Evolutionary conservation across 2,329 filamentous ascomycete species (phyloP).

Genomic region (Paramyrothecium sp.): DNA sequence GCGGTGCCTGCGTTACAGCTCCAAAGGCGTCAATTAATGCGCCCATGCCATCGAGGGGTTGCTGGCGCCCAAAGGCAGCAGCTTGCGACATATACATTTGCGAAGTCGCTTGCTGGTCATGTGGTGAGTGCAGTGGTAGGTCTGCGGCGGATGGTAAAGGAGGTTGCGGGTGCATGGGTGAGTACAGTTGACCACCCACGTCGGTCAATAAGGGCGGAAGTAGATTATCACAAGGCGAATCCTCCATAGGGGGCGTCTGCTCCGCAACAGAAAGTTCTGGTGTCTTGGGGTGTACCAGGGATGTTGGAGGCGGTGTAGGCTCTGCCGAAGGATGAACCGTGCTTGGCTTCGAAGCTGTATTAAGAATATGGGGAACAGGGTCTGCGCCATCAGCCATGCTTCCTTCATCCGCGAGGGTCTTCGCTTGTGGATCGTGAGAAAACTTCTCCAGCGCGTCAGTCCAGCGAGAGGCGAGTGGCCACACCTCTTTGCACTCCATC

Average conservation of each 20-base stretch:
- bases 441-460: slow-evolving; percentile 48
- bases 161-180: not conserved
- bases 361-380: slow-evolving; percentile 22
- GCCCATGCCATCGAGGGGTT: not conserved
- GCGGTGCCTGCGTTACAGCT: not conserved
- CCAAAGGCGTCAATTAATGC: not conserved
- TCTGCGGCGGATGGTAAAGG: not conserved
- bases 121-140: not conserved
- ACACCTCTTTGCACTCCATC: slow-evolving; percentile 46
- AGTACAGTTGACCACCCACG: slow-evolving; percentile 2
- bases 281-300: not conserved
- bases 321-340: not conserved
- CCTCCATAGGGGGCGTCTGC: not conserved
- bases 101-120: not conserved
- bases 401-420: slow-evolving; percentile 37
- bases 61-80: slow-evolving; percentile 1
- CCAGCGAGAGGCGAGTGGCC: slow-evolving; percentile 54
- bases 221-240: slow-evolving; percentile 4
- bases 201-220: slow-evolving; percentile 25
- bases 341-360: not conserved
- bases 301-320: not conserved
- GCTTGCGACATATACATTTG: not conserved
- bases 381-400: slow-evolving; percentile 50
- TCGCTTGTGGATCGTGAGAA: slow-evolving; percentile 39
- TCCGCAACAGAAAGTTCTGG: not conserved